phyloP scores from a whole-genome alignment of 768 basidiomycete species.

The Termitomyces sp. region DNA sequence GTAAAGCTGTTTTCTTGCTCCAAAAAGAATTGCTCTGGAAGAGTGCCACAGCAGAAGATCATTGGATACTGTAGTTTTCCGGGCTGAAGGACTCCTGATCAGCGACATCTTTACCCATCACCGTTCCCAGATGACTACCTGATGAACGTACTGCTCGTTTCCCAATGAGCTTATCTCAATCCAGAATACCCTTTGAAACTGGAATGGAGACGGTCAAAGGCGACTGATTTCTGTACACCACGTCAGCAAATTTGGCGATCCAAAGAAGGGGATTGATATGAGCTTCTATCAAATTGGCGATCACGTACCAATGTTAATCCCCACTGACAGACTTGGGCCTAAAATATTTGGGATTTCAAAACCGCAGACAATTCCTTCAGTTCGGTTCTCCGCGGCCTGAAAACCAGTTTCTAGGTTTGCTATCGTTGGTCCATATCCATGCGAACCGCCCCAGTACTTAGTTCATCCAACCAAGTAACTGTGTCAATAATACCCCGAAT shows the following conservation, averaged over 20 bases:
- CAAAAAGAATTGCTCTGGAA: neutral
- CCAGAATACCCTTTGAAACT: neutral
- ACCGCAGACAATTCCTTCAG: neutral
- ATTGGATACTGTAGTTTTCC: neutral
- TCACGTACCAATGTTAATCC: neutral
- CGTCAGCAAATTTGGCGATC: neutral
- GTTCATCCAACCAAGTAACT: no score
- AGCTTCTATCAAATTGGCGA: neutral
- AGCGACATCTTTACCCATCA: neutral
- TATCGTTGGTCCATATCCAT: no score
- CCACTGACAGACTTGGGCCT: neutral
- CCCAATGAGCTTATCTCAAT: neutral
- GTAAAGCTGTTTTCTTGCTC: neutral
- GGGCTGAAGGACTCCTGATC: neutral
- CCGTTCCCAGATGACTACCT: neutral
- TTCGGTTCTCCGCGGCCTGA: no score
- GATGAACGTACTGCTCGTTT: neutral
- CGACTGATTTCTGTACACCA: neutral
- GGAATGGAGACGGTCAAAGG: neutral
- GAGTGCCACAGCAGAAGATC: neutral
- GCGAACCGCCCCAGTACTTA: no score
- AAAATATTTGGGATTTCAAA: no score
- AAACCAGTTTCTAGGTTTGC: no score
- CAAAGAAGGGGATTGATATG: neutral
- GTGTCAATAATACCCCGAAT: no score